Evolutionary conservation across 176 grass and related monocot genomes (phyloP).

Genomic region (Eragrostis curvula): DNA sequence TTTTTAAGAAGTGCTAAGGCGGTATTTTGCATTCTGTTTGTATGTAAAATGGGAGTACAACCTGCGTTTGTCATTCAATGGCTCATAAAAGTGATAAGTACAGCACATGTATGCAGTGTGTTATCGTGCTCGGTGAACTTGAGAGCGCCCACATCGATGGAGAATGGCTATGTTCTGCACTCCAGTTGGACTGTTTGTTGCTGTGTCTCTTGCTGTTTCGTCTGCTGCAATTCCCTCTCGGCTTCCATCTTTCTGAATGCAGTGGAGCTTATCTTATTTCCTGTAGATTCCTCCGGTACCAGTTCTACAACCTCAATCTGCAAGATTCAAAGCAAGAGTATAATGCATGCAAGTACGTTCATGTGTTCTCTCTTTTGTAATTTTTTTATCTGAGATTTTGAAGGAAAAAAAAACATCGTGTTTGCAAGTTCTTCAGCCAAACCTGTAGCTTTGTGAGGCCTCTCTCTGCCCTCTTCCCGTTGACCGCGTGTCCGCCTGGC

Average conservation of each 20-base stretch:
- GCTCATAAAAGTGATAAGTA: not conserved
- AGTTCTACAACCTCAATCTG: constrained; percentile 87
- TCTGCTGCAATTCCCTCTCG: constrained; percentile 42
- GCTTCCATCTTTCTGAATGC: constrained; percentile 74
- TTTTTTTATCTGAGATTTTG: not conserved
- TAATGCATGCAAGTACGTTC: not conserved
- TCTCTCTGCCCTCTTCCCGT: constrained; percentile 84
- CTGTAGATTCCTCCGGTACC: constrained; percentile 65
- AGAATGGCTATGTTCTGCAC: constrained; percentile 14
- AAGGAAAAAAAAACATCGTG: not conserved
- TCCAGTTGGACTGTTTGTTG: not conserved
- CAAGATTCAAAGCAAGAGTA: not conserved
- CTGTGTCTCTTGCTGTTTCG: not conserved
- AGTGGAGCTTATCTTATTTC: constrained; percentile 85
- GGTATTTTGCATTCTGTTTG: not conserved
- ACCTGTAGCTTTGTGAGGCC: constrained; percentile 80
- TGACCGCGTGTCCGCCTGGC: constrained; percentile 73
- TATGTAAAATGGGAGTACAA: not conserved
- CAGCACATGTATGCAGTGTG: not conserved
- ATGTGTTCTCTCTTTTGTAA: not conserved
- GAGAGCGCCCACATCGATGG: not conserved
- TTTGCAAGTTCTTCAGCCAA: not conserved
- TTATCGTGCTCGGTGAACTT: not conserved
- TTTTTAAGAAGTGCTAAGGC: not conserved
- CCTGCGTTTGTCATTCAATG: not conserved